phyloP scores from a whole-genome alignment of 306 rosid species.

The Hylodesmum podocarpum region DNA sequence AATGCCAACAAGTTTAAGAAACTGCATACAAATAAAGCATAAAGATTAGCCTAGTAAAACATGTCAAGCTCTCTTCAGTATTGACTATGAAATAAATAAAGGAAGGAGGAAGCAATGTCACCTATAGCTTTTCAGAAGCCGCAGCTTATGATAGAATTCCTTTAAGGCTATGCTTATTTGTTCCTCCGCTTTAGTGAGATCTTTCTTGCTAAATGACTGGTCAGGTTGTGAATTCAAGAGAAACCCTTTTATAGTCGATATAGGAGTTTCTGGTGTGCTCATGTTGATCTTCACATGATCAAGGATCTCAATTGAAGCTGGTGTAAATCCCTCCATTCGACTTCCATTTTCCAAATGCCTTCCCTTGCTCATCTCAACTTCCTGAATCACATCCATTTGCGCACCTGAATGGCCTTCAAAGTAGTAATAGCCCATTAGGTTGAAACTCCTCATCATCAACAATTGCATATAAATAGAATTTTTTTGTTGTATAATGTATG shows the following conservation, averaged over 20 bases:
- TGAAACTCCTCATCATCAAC: background rate
- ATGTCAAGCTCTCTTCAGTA: background rate
- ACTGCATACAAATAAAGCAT: constrained; percentile 41
- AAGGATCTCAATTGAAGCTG: constrained; percentile 54
- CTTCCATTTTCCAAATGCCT: constrained; percentile 29
- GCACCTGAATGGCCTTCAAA: constrained; percentile 30
- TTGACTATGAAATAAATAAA: background rate
- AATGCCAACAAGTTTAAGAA: constrained; percentile 71
- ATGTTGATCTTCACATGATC: constrained; percentile 62
- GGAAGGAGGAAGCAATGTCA: constrained; percentile 28
- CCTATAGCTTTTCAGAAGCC: constrained; percentile 68
- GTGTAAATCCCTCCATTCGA: constrained; percentile 34
- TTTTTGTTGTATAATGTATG: background rate
- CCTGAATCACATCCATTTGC: constrained; percentile 58
- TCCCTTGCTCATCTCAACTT: constrained; percentile 57
- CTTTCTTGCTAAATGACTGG: constrained; percentile 53
- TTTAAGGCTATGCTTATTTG: constrained; percentile 53
- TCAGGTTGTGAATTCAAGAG: constrained; percentile 34
- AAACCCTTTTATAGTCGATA: constrained; percentile 58
- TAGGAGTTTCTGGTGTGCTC: constrained; percentile 50
- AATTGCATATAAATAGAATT: background rate
- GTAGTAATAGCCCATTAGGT: background rate
- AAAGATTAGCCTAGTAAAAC: background rate
- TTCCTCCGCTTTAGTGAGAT: constrained; percentile 60
- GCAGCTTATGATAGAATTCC: constrained; percentile 68